Evolutionary conservation across 345 rosid species (phyloP).

Genomic region (Euclidium syriacum): DNA sequence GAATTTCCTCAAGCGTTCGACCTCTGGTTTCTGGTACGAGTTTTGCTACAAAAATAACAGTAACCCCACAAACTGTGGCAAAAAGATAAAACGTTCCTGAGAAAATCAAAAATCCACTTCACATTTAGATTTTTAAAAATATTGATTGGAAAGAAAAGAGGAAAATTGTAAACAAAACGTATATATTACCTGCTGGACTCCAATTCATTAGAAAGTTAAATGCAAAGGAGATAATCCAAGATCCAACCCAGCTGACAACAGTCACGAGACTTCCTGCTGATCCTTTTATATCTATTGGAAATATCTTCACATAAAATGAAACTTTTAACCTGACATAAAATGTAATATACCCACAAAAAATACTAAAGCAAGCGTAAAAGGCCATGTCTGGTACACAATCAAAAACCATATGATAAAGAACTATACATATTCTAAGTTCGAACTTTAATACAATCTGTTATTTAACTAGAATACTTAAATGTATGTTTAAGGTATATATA

Average conservation of each 20-base stretch:
- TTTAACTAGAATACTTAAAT: not conserved
- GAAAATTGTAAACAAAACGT: not conserved
- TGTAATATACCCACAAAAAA: not conserved
- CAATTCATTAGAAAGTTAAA: slow-evolving; percentile 46
- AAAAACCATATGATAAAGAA: not conserved
- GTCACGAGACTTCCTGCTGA: slow-evolving; percentile 85
- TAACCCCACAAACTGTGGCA: slow-evolving; percentile 43
- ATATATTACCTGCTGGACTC: slow-evolving; percentile 19
- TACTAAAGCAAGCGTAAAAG: not conserved
- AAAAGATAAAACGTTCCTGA: slow-evolving; percentile 67
- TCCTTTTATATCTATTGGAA: slow-evolving; percentile 74
- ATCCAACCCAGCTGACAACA: slow-evolving; percentile 68
- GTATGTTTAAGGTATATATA: not conserved
- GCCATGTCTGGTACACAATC: too few species aligned
- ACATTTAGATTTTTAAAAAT: not conserved
- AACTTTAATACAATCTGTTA: not conserved
- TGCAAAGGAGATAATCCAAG: slow-evolving; percentile 64
- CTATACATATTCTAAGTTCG: not conserved
- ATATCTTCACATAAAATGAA: slow-evolving; percentile 42
- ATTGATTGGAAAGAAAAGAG: not conserved
- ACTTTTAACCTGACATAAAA: not conserved
- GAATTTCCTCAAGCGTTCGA: slow-evolving; percentile 66
- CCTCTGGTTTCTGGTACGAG: slow-evolving; percentile 76
- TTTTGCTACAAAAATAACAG: slow-evolving; percentile 55
- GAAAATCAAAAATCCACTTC: not conserved